Evolutionary conservation across 2,329 filamentous ascomycete genomes (phyloP), one percentile per base, ranked within the genome.

Genomic region (Xylariaceae sp.): DNA sequence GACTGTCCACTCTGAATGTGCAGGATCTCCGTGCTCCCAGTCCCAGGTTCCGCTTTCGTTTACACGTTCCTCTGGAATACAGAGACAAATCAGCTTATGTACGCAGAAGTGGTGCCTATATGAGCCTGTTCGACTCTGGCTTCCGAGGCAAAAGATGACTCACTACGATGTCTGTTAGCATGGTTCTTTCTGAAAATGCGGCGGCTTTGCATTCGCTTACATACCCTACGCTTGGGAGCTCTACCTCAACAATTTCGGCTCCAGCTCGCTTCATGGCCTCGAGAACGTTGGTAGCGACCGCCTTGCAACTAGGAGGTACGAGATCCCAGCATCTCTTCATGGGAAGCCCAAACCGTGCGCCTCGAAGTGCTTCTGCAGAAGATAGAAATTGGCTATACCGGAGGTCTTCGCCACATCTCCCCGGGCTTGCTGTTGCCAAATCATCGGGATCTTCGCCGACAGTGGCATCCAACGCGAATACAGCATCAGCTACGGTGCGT

Each of bases 311-410:
- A 50, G 45, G 14, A 45, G 45, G 36, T 50, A 42, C 13, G 45
- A 39, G 16, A 45, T 41, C 72, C 88, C 87, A 90, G 70, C 90
- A 88, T 58, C 80, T 84, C 36, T 81, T 66, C 86, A 87, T 89
- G 0, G 88, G 87, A 0, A 90, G 69, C 5, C 87, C 88, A 53
- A 91, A 90, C 0, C 72, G 77, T 1, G 85, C 86, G 10, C 79
- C 80, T 58, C 78, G 72, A 0, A 90, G 76, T 1, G 78, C 75
- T 1, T 71, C 64, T 53, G 76, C 81, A 50, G 75, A 72, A 2
- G 77, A 72, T 4, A 90, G 68, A 54, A 78, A 86, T 48, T 81
- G 75, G 0, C 75, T 63, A 60, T 86, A 90, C 0, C 7, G 48
- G 28, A 34, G 48, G 36, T 40, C 84, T 84, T 0, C 71, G 72